Conservation (phyloP, 2,329 filamentous ascomycete species). For the Fonsecaea monophora region DNA sequence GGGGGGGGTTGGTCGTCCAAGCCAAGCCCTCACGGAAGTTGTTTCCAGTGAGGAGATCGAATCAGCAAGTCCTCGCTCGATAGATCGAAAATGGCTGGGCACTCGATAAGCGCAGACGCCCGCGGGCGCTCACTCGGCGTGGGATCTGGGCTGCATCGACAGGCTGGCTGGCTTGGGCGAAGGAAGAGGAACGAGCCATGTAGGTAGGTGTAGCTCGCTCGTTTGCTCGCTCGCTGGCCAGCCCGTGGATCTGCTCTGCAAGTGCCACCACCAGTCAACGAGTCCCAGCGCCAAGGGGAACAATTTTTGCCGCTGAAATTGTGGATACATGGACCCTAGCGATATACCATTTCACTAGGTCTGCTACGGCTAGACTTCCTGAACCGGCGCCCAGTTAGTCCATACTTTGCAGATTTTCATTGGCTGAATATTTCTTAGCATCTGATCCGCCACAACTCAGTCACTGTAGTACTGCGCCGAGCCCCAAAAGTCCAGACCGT, state of each 20-base stretch:
- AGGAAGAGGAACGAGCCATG: not conserved
- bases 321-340: not conserved
- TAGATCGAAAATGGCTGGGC: not conserved
- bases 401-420: too few relatives aligned
- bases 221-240: not conserved
- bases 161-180: not conserved
- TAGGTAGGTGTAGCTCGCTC: too few relatives aligned
- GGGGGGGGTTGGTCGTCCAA: not conserved
- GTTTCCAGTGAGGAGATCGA: conserved; percentile 5
- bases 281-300: not conserved
- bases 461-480: too few relatives aligned
- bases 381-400: not conserved
- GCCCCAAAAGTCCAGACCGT: too few relatives aligned
- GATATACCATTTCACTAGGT: not conserved
- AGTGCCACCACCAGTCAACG: not conserved
- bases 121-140: not conserved
- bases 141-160: not conserved
- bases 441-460: too few relatives aligned
- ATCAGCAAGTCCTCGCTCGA: not conserved
- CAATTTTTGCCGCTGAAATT: not conserved
- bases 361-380: not conserved
- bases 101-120: not conserved
- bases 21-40: conserved; percentile 2
- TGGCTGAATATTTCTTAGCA: too few relatives aligned
- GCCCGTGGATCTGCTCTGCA: not conserved